phyloP scores from a whole-genome alignment of 805 yeast species.

The Yamadazyma nakazawae region DNA sequence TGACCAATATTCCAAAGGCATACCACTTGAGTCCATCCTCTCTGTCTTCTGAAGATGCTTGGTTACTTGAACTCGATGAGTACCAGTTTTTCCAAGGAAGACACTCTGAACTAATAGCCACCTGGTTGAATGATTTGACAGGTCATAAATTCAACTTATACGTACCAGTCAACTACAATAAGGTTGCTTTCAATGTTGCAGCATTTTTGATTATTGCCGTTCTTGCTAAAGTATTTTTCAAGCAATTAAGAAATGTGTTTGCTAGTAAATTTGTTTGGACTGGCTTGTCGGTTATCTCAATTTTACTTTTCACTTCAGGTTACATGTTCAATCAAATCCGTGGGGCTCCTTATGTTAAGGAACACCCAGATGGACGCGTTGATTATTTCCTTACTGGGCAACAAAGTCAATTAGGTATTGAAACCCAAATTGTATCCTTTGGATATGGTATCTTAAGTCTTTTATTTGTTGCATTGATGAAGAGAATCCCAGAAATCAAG shows the following conservation, averaged over 20 bases:
- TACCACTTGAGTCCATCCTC: slow-evolving; percentile 56
- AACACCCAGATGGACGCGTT: slow-evolving; percentile 32
- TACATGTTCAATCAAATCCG: slow-evolving; percentile 93
- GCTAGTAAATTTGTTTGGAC: slow-evolving; percentile 70
- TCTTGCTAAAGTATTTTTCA: slow-evolving; percentile 23
- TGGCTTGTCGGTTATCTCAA: slow-evolving; percentile 53
- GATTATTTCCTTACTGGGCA: slow-evolving; percentile 54
- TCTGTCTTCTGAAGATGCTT: slow-evolving; percentile 27
- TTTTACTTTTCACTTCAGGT: slow-evolving; percentile 77
- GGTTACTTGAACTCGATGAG: slow-evolving; percentile 28
- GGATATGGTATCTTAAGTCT: slow-evolving; percentile 69
- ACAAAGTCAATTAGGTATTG: slow-evolving; percentile 77
- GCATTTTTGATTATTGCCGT: slow-evolving; percentile 24
- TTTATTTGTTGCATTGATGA: slow-evolving; percentile 54
- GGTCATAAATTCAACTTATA: slow-evolving; percentile 34
- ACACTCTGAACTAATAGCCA: slow-evolving; percentile 31
- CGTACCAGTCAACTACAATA: slow-evolving; percentile 43
- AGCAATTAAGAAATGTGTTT: slow-evolving; percentile 30
- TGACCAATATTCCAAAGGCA: slow-evolving; percentile 78
- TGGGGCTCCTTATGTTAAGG: slow-evolving; percentile 60
- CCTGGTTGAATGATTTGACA: slow-evolving; percentile 35
- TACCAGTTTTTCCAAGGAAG: slow-evolving; percentile 48
- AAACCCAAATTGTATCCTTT: slow-evolving; percentile 80
- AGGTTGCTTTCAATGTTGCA: slow-evolving; percentile 29
- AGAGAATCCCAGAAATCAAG: slow-evolving; percentile 49